A percentile compares a stretch with the other conserved stretches of the same genome.
Evolutionary conservation across 345 rosid species (phyloP).

Genomic region (Gossypioides kirkii): DNA sequence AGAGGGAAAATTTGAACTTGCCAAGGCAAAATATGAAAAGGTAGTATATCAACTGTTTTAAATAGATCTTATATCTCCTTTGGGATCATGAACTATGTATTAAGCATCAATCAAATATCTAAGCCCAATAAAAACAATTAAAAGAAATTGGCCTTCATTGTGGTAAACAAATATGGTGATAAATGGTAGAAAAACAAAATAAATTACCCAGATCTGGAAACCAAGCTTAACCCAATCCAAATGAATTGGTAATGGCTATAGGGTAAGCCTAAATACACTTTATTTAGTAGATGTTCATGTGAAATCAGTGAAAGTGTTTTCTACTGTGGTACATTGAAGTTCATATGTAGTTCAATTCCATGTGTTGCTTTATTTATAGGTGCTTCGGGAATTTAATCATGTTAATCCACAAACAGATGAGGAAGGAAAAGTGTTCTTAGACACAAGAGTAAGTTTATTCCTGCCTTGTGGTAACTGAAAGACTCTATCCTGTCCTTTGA

Average conservation of each 20-base stretch:
- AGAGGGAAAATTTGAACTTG: constrained; percentile 93
- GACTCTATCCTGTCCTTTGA: not conserved
- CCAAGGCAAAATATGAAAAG: constrained; percentile 94
- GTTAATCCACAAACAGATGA: constrained; percentile 95
- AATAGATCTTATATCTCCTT: not conserved
- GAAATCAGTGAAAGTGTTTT: not conserved
- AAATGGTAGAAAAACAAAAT: not conserved
- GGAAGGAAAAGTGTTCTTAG: constrained; percentile 77
- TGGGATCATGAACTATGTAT: not conserved
- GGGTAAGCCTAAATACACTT: not conserved
- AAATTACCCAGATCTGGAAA: not conserved
- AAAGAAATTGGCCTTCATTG: not conserved
- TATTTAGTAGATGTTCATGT: not conserved
- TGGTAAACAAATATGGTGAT: not conserved
- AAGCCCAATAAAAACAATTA: not conserved
- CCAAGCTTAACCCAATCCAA: not conserved
- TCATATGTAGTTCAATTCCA: not conserved
- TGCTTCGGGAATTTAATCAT: constrained; percentile 94
- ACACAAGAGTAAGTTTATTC: constrained; percentile 53
- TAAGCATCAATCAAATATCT: too few species aligned
- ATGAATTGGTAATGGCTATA: not conserved
- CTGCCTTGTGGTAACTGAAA: constrained; percentile 1
- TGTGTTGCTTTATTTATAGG: constrained; percentile 37
- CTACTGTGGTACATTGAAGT: not conserved
- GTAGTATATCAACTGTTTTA: constrained; percentile 30